phyloP scores from a whole-genome alignment of 1,139 yeast genomes.

The Saccharomycopsis hybrid region DNA sequence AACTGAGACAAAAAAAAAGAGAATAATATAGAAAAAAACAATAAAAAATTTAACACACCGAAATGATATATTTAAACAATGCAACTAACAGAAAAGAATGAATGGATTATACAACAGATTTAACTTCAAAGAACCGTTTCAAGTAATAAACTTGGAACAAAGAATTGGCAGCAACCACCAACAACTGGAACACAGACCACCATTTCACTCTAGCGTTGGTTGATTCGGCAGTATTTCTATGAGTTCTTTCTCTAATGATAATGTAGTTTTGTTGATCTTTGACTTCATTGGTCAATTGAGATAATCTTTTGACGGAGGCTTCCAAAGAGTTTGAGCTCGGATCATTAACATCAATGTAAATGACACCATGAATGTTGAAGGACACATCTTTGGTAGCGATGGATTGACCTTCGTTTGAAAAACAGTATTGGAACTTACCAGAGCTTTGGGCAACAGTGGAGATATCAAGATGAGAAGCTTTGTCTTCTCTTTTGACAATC shows the following conservation, averaged over 20 bases:
- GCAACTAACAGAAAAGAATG: too few relatives aligned
- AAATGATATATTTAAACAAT: too few relatives aligned
- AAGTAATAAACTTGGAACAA: slow-evolving; percentile 90
- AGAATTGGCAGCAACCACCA: slow-evolving; percentile 81
- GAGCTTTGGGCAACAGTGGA: slow-evolving; percentile 52
- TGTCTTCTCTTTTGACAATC: slow-evolving; percentile 42
- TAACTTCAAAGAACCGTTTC: slow-evolving; percentile 93
- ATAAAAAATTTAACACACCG: too few relatives aligned
- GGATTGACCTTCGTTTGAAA: slow-evolving; percentile 75
- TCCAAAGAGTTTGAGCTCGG: slow-evolving; percentile 80
- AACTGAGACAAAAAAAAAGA: too few relatives aligned
- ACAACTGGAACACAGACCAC: slow-evolving; percentile 92
- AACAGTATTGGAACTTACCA: slow-evolving; percentile 87
- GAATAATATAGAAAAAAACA: too few relatives aligned
- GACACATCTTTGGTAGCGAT: slow-evolving; percentile 83
- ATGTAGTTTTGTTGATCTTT: slow-evolving; percentile 90
- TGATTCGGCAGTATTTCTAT: slow-evolving; percentile 96
- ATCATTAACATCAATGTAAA: slow-evolving; percentile 80
- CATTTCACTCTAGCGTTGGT: slow-evolving; percentile 96
- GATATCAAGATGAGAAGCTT: slow-evolving; percentile 77
- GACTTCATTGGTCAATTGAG: slow-evolving; percentile 75
- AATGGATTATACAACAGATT: slow-evolving; percentile 61
- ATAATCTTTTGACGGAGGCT: slow-evolving; percentile 70
- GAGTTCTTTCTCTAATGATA: slow-evolving; percentile 94
- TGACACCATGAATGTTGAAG: slow-evolving; percentile 90